Evolutionary conservation across 2,329 filamentous ascomycete genomes (phyloP).

Genomic region (Elsinoe australis): DNA sequence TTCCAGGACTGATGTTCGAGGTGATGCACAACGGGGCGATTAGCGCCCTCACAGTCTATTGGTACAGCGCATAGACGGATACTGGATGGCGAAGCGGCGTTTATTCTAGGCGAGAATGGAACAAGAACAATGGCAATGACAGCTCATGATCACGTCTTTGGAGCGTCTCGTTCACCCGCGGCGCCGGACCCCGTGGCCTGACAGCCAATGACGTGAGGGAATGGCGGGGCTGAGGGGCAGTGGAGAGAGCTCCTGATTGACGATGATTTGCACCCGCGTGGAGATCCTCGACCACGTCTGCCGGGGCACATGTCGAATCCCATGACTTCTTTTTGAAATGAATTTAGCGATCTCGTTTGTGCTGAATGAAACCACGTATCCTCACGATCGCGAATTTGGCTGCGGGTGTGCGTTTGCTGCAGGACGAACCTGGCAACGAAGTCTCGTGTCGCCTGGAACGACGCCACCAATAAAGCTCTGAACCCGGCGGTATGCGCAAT

Average conservation of each 20-base stretch:
- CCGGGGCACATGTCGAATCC: no score
- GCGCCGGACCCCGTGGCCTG: conserved; percentile 1
- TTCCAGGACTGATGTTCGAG: conserved; percentile 90
- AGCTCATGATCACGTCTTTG: neutral
- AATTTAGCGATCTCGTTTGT: neutral
- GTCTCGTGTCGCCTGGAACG: neutral
- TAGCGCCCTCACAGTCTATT: conserved; percentile 84
- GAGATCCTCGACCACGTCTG: neutral
- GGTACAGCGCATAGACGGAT: conserved; percentile 18
- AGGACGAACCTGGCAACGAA: conserved; percentile 7
- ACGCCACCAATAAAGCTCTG: conserved; percentile 2
- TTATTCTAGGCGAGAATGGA: no score
- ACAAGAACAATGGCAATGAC: neutral
- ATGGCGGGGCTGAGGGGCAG: neutral
- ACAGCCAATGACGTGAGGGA: conserved; percentile 9
- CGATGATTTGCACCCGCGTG: conserved; percentile 8
- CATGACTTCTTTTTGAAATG: neutral
- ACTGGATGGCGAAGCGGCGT: neutral
- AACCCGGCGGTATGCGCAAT: conserved; percentile 14
- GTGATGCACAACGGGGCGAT: conserved; percentile 88
- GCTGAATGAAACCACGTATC: neutral
- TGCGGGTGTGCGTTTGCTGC: neutral
- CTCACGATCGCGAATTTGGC: conserved; percentile 7
- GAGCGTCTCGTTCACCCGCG: conserved; percentile 2
- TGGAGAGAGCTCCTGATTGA: neutral